A percentile compares a stretch with the other conserved stretches of the same genome.
Conservation (phyloP, 169 alveolate species). For the Perkinsus olseni region DNA sequence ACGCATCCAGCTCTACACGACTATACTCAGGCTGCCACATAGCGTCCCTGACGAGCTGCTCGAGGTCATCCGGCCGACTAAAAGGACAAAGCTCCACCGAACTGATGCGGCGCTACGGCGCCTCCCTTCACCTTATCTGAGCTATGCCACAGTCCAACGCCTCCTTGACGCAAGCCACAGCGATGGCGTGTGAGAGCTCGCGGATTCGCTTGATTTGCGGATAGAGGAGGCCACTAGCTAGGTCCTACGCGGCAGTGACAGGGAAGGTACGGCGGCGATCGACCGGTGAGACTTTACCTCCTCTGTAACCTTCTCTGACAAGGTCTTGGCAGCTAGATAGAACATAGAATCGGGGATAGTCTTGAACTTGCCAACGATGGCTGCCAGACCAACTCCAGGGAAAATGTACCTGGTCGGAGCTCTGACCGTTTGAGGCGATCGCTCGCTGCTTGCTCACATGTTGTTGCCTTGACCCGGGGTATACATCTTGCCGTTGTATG, state of each 20-base stretch:
- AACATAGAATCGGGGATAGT: slow-evolving; percentile 28
- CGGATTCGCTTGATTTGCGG: not conserved
- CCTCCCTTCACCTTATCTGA: not conserved
- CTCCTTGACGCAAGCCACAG: not conserved
- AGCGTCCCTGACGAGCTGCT: not conserved
- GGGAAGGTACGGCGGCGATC: no score
- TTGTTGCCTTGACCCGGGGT: slow-evolving; percentile 37
- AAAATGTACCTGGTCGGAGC: slow-evolving; percentile 29
- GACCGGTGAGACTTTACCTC: not conserved
- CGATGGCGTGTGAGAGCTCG: not conserved
- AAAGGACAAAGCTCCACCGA: not conserved
- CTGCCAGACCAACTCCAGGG: slow-evolving; percentile 48
- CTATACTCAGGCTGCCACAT: not conserved
- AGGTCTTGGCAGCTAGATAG: slow-evolving; percentile 27
- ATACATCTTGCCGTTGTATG: slow-evolving; percentile 13
- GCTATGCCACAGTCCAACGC: not conserved
- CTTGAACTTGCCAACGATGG: slow-evolving; percentile 17
- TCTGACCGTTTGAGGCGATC: not conserved
- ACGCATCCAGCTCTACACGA: not conserved
- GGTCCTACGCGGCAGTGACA: no score
- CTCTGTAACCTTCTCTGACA: slow-evolving; percentile 2
- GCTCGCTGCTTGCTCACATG: not conserved
- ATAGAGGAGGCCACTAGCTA: not conserved
- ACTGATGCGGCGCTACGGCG: not conserved
- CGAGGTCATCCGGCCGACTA: not conserved